phyloP scores from a whole-genome alignment of 148 eudicot species.

The Cornus suecica region DNA sequence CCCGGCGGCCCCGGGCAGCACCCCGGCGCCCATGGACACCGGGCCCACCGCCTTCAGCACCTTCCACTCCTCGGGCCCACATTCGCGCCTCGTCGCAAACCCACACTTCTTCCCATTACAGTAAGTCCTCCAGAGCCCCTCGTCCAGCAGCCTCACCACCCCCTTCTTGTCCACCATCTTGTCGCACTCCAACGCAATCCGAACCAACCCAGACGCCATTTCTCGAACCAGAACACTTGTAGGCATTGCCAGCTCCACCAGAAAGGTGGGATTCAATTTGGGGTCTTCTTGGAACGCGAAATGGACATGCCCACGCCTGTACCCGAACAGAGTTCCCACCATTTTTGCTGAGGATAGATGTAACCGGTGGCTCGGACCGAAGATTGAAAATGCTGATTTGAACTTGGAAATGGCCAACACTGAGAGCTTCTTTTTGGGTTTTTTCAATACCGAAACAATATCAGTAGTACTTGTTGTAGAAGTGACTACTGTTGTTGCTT shows the following conservation, averaged over 20 bases:
- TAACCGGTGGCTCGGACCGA: constrained; percentile 33
- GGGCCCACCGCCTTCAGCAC: constrained; percentile 61
- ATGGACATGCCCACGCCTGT: constrained; percentile 62
- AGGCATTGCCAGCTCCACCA: constrained; percentile 57
- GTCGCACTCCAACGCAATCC: constrained; percentile 74
- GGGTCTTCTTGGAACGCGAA: constrained; percentile 52
- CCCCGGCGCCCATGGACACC: constrained; percentile 88
- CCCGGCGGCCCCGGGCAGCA: constrained; percentile 46
- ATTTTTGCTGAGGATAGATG: constrained; percentile 23
- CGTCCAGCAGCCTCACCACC: constrained; percentile 41
- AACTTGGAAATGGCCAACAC: constrained; percentile 42
- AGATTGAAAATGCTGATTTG: constrained; percentile 44
- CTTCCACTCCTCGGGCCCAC: constrained; percentile 57
- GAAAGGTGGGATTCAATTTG: constrained; percentile 41
- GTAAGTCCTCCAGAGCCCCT: constrained; percentile 59
- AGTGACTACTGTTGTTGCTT: neutral
- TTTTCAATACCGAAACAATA: constrained; percentile 7
- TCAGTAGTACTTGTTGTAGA: constrained; percentile 21
- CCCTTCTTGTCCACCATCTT: constrained; percentile 40
- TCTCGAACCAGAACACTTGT: constrained; percentile 51
- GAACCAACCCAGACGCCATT: constrained; percentile 76
- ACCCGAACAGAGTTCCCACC: constrained; percentile 63
- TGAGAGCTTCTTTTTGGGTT: constrained; percentile 37
- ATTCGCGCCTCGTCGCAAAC: constrained; percentile 43
- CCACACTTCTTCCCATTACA: constrained; percentile 81